Conservation (phyloP, 31 red algal species). For the Endocladia muricata region DNA sequence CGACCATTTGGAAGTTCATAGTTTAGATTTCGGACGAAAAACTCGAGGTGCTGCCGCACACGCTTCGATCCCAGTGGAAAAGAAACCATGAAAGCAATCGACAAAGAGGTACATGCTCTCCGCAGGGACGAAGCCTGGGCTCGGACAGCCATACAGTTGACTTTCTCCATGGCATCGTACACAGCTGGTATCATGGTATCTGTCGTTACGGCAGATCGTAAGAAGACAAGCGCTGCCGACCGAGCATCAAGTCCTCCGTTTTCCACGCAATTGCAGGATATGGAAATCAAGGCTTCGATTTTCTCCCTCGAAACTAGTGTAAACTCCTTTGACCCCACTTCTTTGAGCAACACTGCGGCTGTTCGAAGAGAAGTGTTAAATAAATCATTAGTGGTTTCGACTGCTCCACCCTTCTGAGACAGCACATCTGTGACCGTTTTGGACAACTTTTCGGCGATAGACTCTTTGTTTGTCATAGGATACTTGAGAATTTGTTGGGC, state of each 20-base stretch:
- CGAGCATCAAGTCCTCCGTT: constrained; percentile 40
- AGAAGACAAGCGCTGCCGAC: constrained; percentile 45
- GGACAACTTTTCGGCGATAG: constrained; percentile 43
- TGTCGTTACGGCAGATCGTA: constrained; percentile 19
- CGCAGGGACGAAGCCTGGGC: constrained; percentile 49
- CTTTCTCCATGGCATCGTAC: constrained; percentile 70
- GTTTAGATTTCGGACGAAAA: constrained; percentile 79
- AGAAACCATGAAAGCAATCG: constrained; percentile 50
- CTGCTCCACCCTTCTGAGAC: constrained; percentile 31
- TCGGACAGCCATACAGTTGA: constrained; percentile 58
- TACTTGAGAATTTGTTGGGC: constrained; percentile 51
- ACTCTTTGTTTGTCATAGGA: constrained; percentile 22
- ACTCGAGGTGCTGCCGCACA: constrained; percentile 68
- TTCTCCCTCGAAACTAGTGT: constrained; percentile 24
- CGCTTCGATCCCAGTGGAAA: constrained; percentile 59
- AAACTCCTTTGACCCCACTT: constrained; percentile 19
- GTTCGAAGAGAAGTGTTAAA: constrained; percentile 72
- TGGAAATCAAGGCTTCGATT: constrained; percentile 50
- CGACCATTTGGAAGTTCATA: constrained; percentile 65
- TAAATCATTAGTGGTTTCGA: constrained; percentile 28
- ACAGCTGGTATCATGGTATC: constrained; percentile 39
- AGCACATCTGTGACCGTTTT: constrained; percentile 53
- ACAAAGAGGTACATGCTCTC: constrained; percentile 36
- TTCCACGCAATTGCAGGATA: constrained; percentile 55
- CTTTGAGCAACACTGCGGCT: constrained; percentile 57